Conservation (phyloP, 208 protist species). For the Trypanosoma platydactyli region DNA sequence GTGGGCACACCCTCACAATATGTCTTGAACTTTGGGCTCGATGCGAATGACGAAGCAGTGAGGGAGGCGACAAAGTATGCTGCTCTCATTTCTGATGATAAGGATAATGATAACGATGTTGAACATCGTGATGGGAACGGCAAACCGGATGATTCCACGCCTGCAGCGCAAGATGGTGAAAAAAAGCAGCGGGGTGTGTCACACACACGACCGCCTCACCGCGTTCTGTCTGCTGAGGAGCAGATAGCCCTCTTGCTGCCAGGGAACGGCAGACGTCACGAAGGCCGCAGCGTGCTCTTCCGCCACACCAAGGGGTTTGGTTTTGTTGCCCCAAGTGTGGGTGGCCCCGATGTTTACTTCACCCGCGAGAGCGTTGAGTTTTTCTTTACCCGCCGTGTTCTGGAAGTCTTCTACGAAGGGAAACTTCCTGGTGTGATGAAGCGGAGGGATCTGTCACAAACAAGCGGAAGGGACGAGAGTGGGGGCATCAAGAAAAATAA, state of each 20-base stretch:
- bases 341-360: constrained; percentile 86
- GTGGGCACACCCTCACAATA: neutral
- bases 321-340: constrained; percentile 70
- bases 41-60: constrained; percentile 61
- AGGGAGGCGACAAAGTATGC: constrained; percentile 68
- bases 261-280: constrained; percentile 47
- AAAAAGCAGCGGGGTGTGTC: no score
- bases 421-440: constrained; percentile 7
- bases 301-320: constrained; percentile 67
- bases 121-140: neutral
- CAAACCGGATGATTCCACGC: neutral
- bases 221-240: constrained; percentile 49
- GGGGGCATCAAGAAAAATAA: neutral
- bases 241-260: constrained; percentile 71
- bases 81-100: constrained; percentile 15
- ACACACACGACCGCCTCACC: neutral
- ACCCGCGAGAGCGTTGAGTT: constrained; percentile 50
- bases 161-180: no score
- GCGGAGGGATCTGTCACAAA: neutral
- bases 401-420: constrained; percentile 44
- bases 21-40: constrained; percentile 41
- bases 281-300: constrained; percentile 64
- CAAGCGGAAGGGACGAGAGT: neutral
- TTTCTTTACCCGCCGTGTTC: constrained; percentile 64
- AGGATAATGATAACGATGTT: constrained; percentile 1